Conservation (phyloP, 148 eudicot species). For the Camellia japonica region DNA sequence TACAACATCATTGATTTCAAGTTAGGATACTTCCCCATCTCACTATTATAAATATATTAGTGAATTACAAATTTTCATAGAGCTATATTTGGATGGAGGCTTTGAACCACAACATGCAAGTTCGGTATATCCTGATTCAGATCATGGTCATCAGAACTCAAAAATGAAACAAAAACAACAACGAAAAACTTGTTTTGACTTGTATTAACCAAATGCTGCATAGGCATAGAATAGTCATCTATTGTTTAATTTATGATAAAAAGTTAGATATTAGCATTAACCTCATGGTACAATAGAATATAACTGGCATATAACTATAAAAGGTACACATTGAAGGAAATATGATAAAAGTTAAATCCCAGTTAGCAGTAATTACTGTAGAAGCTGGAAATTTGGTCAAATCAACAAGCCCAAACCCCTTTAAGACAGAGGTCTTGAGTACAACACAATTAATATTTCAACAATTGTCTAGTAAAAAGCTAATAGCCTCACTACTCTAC, state of each 20-base stretch:
- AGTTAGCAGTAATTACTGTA: neutral
- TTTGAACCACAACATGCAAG: neutral
- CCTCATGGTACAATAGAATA: neutral
- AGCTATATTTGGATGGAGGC: neutral
- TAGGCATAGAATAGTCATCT: neutral
- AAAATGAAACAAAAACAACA: neutral
- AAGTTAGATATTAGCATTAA: neutral
- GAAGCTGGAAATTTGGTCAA: neutral
- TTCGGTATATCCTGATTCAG: neutral
- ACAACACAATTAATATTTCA: neutral
- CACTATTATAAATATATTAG: neutral
- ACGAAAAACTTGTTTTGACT: neutral
- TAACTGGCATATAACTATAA: neutral
- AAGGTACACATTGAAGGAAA: neutral
- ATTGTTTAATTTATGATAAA: neutral
- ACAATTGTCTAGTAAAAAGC: neutral
- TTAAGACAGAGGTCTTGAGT: neutral
- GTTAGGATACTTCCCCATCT: neutral
- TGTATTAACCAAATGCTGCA: neutral
- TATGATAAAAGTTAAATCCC: neutral
- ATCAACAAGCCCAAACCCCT: neutral
- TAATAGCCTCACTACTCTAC: neutral
- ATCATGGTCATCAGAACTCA: neutral
- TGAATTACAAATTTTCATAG: neutral
- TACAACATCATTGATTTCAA: neutral